These are phyloP conservation scores for Microdochium paspali DNA, from an alignment of 2,329 filamentous ascomycete genomes.

Conservation along the genomic window DNA sequence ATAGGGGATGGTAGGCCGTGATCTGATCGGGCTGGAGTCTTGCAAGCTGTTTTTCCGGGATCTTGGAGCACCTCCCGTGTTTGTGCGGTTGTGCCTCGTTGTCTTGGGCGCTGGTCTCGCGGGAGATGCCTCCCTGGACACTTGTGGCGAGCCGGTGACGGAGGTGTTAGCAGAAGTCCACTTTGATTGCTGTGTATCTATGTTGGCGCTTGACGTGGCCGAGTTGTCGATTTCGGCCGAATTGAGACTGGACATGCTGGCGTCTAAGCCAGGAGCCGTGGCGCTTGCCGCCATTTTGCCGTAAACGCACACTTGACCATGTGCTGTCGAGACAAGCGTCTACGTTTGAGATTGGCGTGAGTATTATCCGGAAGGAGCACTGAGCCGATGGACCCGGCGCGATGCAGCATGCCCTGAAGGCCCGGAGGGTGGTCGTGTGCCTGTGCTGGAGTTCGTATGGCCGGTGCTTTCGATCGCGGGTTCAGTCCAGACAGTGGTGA, in stretches of 20 bases:
- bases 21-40: slow-evolving; percentile 50
- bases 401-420: not conserved
- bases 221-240: slow-evolving; percentile 21
- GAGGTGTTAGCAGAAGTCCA: slow-evolving; percentile 22
- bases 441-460: not conserved
- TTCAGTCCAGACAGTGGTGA: not conserved
- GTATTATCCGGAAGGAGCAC: not conserved
- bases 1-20: slow-evolving; percentile 45
- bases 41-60: slow-evolving; percentile 58
- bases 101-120: slow-evolving; percentile 10
- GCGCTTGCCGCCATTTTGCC: not conserved
- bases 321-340: not conserved
- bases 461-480: not conserved
- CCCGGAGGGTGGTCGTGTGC: not conserved
- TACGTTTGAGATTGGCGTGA: not conserved
- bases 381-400: not conserved
- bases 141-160: slow-evolving; percentile 16
- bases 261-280: slow-evolving; percentile 17
- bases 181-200: slow-evolving; percentile 20
- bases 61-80: slow-evolving; percentile 29
- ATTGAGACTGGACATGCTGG: slow-evolving; percentile 20
- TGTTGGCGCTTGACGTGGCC: slow-evolving; percentile 18
- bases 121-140: slow-evolving; percentile 20
- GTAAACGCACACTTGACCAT: not conserved
- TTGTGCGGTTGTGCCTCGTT: slow-evolving; percentile 13